Conservation (phyloP, 75 land plant species). For the Chamaecyparis obtusa region DNA sequence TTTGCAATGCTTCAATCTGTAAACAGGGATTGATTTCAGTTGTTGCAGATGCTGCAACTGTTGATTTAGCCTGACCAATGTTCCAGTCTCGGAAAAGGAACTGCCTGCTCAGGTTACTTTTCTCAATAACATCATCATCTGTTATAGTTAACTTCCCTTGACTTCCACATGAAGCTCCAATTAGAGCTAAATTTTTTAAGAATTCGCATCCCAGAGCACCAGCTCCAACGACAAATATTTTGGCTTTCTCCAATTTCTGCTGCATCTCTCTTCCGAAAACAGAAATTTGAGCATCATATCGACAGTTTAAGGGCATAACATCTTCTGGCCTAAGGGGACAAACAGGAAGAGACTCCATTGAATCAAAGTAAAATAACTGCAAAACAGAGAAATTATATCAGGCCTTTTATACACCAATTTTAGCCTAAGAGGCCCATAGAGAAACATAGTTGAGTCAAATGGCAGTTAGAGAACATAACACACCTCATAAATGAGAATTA, state of each 20-base stretch:
- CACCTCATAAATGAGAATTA: background rate
- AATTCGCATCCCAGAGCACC: conserved; percentile 97
- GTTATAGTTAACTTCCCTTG: conserved; percentile 73
- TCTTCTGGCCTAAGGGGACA: conserved; percentile 57
- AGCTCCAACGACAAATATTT: conserved; percentile 82
- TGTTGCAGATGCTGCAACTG: conserved; percentile 84
- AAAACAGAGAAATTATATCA: background rate
- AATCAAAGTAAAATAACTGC: conserved; percentile 91
- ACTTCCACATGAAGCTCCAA: conserved; percentile 80
- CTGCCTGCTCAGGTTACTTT: conserved; percentile 90
- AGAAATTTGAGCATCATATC: conserved; percentile 87
- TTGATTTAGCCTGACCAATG: conserved; percentile 85
- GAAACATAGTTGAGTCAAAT: background rate
- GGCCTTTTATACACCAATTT: background rate
- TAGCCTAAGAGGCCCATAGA: background rate
- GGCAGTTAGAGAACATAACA: background rate
- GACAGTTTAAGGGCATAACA: conserved; percentile 44
- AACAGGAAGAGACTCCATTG: conserved; percentile 79
- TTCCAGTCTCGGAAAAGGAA: conserved; percentile 90
- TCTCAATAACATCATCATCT: conserved; percentile 93
- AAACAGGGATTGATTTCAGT: conserved; percentile 57
- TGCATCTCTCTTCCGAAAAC: conserved; percentile 82
- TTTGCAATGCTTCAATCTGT: conserved; percentile 70
- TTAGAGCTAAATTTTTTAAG: conserved; percentile 80
- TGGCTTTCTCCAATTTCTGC: conserved; percentile 64